phyloP scores from a whole-genome alignment of 176 grass and related monocot species.

The Zizania latifolia region DNA sequence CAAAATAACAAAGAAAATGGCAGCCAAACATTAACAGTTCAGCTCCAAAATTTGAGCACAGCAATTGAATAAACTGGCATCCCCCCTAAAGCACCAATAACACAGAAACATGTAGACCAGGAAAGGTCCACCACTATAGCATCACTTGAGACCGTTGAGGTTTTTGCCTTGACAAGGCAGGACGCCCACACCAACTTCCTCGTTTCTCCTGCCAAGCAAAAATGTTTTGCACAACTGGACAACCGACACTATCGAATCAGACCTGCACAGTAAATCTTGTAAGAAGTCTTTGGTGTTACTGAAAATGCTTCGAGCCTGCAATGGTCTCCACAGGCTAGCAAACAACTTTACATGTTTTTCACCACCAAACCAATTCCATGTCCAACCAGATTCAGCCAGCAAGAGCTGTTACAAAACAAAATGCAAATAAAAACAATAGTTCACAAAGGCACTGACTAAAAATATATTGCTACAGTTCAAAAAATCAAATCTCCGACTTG shows the following conservation, averaged over 20 bases:
- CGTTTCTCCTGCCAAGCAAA: conserved; percentile 45
- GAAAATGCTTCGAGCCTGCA: conserved; percentile 45
- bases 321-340: conserved; percentile 41
- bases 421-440: neutral
- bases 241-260: conserved; percentile 70
- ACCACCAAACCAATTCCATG: conserved; percentile 36
- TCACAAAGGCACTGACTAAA: neutral
- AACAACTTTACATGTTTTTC: conserved; percentile 46
- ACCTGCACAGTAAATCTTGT: conserved; percentile 83
- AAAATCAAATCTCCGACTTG: neutral
- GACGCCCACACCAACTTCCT: conserved; percentile 16
- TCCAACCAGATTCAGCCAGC: conserved; percentile 36
- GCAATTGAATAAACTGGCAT: conserved; percentile 51
- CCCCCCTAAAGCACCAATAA: conserved; percentile 49
- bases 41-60: conserved; percentile 50
- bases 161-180: conserved; percentile 48
- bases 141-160: conserved; percentile 37
- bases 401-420: conserved; percentile 30
- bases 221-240: conserved; percentile 68
- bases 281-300: conserved; percentile 57
- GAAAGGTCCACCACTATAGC: conserved; percentile 24
- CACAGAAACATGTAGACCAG: conserved; percentile 31
- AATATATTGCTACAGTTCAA: neutral
- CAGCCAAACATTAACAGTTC: conserved; percentile 48
- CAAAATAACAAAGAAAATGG: conserved; percentile 48